Conservation (phyloP, 2,329 filamentous ascomycete species). For the Ophioceras dolichostomum region DNA sequence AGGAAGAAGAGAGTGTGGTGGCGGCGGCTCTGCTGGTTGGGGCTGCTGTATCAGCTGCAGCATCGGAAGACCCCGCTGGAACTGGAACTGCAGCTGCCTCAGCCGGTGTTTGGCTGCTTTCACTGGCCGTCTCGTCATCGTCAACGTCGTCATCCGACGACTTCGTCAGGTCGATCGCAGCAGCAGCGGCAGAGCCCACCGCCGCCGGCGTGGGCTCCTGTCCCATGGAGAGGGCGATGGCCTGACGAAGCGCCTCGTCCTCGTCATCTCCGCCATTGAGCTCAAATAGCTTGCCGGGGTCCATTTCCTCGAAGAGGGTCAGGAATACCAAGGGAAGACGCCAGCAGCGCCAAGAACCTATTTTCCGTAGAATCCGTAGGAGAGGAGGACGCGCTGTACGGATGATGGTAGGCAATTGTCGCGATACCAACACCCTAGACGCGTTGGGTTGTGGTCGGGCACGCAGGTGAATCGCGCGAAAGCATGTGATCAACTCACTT, state of each 20-base stretch:
- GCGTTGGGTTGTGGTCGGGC: too few species aligned
- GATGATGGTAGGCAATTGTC: not conserved
- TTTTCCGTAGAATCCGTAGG: too few species aligned
- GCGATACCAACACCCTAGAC: too few species aligned
- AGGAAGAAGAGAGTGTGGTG: too few species aligned
- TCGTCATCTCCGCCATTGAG: conserved; percentile 29
- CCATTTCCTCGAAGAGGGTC: too few species aligned
- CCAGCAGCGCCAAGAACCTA: not conserved
- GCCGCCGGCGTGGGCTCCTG: conserved; percentile 9
- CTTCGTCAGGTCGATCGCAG: conserved; percentile 3
- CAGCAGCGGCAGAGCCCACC: conserved; percentile 12
- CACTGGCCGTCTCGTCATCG: too few species aligned
- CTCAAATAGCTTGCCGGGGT: conserved; percentile 10
- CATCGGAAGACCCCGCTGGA: not conserved
- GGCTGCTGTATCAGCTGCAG: not conserved
- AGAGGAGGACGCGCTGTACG: too few species aligned
- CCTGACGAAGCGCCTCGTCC: conserved; percentile 46
- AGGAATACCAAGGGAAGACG: not conserved
- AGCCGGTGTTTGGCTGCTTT: too few species aligned
- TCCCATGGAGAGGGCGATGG: conserved; percentile 46
- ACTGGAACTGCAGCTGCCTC: not conserved
- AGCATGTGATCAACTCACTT: too few species aligned
- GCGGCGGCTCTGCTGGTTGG: too few species aligned
- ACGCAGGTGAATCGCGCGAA: too few species aligned
- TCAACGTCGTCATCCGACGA: not conserved